These are phyloP conservation scores for Geranium incanum DNA, from an alignment of 441 rosid species.

Conservation along the genomic window DNA sequence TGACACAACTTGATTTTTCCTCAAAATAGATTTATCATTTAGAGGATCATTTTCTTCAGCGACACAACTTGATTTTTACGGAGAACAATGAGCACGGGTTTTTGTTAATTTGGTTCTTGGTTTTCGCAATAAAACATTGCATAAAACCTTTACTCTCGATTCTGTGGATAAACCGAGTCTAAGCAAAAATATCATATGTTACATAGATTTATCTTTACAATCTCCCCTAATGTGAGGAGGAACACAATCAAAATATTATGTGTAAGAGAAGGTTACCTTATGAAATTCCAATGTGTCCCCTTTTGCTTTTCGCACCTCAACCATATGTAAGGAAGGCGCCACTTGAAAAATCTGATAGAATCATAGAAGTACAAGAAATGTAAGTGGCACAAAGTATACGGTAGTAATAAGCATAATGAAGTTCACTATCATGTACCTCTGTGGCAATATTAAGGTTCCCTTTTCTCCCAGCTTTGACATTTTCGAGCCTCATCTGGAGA, in stretches of 20 bases:
- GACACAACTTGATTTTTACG: too few relatives aligned
- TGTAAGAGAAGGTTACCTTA: slow-evolving; percentile 38
- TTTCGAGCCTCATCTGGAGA: slow-evolving; percentile 80
- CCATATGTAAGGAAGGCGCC: slow-evolving; percentile 89
- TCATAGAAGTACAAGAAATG: not conserved
- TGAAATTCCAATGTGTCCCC: slow-evolving; percentile 95
- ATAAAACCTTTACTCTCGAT: not conserved
- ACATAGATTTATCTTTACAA: not conserved
- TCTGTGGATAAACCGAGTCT: not conserved
- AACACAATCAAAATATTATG: not conserved
- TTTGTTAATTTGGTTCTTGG: not conserved
- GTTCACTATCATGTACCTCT: slow-evolving; percentile 42
- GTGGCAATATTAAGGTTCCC: slow-evolving; percentile 85
- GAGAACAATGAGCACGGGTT: not conserved
- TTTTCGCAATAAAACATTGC: not conserved
- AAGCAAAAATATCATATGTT: too few relatives aligned
- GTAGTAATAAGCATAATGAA: not conserved
- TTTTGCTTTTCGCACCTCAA: slow-evolving; percentile 84
- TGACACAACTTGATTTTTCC: not conserved
- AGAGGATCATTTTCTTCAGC: too few relatives aligned
- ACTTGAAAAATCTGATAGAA: slow-evolving; percentile 72
- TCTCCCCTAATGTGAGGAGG: not conserved
- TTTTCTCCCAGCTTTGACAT: slow-evolving; percentile 81
- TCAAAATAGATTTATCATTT: not conserved
- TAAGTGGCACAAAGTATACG: not conserved